Evolutionary conservation across 2,329 filamentous ascomycete species (phyloP).

Genomic region (Chaetomium globosum): DNA sequence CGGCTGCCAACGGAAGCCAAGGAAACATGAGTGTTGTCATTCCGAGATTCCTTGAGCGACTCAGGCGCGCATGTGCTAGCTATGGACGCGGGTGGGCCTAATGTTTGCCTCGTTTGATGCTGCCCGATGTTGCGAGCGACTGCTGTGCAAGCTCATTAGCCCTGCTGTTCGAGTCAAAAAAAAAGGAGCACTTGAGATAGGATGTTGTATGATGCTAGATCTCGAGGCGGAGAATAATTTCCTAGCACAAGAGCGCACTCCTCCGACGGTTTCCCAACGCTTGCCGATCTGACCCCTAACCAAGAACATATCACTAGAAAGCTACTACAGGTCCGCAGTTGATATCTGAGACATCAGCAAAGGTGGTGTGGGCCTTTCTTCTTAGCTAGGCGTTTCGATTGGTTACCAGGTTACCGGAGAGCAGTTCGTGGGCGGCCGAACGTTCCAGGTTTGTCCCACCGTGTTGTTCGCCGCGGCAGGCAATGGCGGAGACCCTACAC

Average conservation of each 20-base stretch:
- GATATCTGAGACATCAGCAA: neutral
- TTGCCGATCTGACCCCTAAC: neutral
- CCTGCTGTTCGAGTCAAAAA: conserved; percentile 7
- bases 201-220: neutral
- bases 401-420: conserved; percentile 28
- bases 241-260: no score
- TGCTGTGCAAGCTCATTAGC: neutral
- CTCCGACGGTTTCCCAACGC: neutral
- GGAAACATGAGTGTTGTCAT: neutral
- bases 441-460: neutral
- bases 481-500: neutral
- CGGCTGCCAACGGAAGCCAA: neutral
- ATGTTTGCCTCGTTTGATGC: conserved; percentile 16
- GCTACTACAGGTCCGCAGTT: neutral
- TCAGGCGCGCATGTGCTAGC: neutral
- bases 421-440: neutral
- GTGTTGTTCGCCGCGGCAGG: neutral
- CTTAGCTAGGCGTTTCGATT: conserved; percentile 14
- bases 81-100: conserved; percentile 1
- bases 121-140: conserved; percentile 5
- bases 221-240: neutral
- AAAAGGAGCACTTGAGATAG: neutral
- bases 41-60: no score
- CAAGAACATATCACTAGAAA: neutral
- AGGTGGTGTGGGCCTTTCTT: conserved; percentile 11